phyloP scores from a whole-genome alignment of 345 rosid genomes.

The Eucalyptus rudis region DNA sequence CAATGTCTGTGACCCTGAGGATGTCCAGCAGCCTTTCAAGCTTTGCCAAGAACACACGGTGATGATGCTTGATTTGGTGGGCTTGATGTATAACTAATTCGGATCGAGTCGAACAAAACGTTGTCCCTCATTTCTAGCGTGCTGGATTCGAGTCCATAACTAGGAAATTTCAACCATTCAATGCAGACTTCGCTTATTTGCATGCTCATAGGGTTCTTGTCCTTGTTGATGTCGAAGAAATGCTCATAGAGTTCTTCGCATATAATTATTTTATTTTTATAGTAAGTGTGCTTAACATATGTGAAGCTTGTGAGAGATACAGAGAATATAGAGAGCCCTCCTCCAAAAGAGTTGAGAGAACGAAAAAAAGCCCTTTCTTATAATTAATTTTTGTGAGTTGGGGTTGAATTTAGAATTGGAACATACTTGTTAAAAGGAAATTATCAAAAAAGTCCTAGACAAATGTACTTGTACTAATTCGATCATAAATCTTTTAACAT shows the following conservation, averaged over 20 bases:
- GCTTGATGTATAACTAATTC: not conserved
- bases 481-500: too few species aligned
- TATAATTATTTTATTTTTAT: too few species aligned
- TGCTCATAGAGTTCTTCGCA: not conserved
- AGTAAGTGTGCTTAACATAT: not conserved
- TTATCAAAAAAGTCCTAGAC: too few species aligned
- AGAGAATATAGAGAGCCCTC: not conserved
- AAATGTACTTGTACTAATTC: too few species aligned
- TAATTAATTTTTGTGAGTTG: not conserved
- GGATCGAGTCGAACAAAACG: not conserved
- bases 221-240: not conserved
- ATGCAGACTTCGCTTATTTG: not conserved
- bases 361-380: not conserved
- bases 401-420: not conserved
- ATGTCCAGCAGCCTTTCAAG: too few species aligned
- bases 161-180: not conserved
- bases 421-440: not conserved
- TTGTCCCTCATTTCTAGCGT: too few species aligned
- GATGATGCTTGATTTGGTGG: not conserved
- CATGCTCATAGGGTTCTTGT: not conserved
- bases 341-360: not conserved
- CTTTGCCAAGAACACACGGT: not conserved
- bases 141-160: too few species aligned
- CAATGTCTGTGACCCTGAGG: too few species aligned
- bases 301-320: not conserved